A percentile compares a stretch with the other conserved stretches of the same genome.
Conservation (phyloP, 176 grass and related monocot genomes). For the Zea luxurians region DNA sequence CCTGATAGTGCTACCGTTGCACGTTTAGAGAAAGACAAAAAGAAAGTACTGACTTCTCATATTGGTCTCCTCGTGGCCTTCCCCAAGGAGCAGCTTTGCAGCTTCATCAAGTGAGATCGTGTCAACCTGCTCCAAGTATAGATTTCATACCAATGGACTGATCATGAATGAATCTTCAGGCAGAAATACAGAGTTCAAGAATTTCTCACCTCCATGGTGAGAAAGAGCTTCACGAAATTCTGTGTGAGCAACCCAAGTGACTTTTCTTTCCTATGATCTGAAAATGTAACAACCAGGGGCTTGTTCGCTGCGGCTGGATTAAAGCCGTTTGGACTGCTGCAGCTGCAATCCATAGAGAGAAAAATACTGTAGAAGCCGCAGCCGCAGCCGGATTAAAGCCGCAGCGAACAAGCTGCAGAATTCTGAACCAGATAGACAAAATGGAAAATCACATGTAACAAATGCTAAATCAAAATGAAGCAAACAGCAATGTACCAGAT, state of each 20-base stretch:
- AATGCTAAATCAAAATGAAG: not conserved
- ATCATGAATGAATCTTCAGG: not conserved
- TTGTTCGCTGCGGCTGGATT: too few relatives aligned
- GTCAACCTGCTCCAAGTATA: slow-evolving; percentile 39
- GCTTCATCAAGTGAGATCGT: slow-evolving; percentile 84
- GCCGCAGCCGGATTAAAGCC: too few relatives aligned
- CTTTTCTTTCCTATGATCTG: slow-evolving; percentile 81
- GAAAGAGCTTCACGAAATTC: slow-evolving; percentile 91
- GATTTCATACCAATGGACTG: slow-evolving; percentile 10
- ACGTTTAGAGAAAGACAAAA: not conserved
- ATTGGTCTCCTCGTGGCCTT: slow-evolving; percentile 56
- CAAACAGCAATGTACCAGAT: slow-evolving; percentile 50
- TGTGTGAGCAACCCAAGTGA: slow-evolving; percentile 84
- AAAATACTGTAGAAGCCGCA: too few relatives aligned
- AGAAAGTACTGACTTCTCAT: slow-evolving; percentile 69
- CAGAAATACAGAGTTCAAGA: slow-evolving; percentile 9
- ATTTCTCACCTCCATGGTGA: slow-evolving; percentile 64
- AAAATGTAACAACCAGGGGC: slow-evolving; percentile 13
- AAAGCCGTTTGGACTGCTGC: too few relatives aligned
- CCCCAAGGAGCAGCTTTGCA: slow-evolving; percentile 69
- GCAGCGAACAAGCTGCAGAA: too few relatives aligned
- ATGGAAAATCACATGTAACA: not conserved
- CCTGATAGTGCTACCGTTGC: not conserved
- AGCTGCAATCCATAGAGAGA: too few relatives aligned
- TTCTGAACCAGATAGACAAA: slow-evolving; percentile 20